These are phyloP conservation scores for Penicillium hesseltinei DNA, from an alignment of 2,329 filamentous ascomycete genomes.

Conservation along the genomic window DNA sequence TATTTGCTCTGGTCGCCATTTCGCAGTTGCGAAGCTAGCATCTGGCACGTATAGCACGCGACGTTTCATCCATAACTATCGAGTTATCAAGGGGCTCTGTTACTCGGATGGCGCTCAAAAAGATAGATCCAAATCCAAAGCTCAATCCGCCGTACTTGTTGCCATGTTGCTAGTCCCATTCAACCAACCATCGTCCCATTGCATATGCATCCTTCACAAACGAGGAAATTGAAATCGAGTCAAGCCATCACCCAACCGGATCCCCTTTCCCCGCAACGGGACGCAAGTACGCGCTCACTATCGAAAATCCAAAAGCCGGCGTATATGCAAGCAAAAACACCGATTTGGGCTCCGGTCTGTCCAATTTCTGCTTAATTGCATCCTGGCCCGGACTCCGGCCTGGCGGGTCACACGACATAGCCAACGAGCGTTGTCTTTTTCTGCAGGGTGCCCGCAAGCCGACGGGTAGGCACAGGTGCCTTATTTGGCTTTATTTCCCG, in stretches of 20 bases:
- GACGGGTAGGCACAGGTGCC: slow-evolving; percentile 2
- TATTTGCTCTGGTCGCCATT: not conserved
- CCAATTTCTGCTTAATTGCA: not conserved
- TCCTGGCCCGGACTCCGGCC: not conserved
- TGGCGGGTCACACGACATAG: slow-evolving; percentile 1
- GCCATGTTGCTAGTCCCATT: not conserved
- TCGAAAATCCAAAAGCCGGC: not conserved
- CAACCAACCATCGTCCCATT: not conserved
- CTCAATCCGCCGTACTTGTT: not conserved
- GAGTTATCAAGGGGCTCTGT: not conserved
- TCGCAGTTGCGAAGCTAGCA: not conserved
- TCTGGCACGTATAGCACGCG: not conserved
- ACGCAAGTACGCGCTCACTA: not conserved
- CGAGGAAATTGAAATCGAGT: not conserved
- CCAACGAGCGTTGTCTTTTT: not conserved
- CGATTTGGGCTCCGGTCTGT: not conserved
- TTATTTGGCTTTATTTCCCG: not conserved
- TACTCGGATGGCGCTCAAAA: not conserved
- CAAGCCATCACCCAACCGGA: not conserved
- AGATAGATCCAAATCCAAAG: not conserved
- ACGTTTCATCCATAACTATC: not conserved
- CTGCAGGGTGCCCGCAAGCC: not conserved
- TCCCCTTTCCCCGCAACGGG: not conserved
- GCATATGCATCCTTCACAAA: not conserved
- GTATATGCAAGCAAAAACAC: not conserved